Base-by-base conservation (phyloP, 75 land plant species). In the Picea sitchensis region DNA sequence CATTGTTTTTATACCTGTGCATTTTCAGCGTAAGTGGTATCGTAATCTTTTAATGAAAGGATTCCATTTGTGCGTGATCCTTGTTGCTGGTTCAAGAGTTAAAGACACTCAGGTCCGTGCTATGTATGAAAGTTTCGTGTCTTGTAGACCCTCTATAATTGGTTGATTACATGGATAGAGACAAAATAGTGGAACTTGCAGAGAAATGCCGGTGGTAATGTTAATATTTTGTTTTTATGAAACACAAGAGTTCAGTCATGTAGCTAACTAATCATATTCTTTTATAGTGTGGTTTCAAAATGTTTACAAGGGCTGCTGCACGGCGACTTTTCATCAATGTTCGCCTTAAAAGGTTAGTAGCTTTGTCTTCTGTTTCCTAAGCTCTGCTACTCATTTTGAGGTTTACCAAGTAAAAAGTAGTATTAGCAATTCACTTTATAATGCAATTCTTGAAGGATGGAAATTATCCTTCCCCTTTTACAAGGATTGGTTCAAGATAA, bases 11-110 rank as follows among this genome's bases (percentile, higher is more conserved):
- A 34, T 72, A n/a, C 23, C 13, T 44, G 4, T 71, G n/a, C 71
- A 51, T 78, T 14, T 78, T 77, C 96, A 98, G 98, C 87, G 99
- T 61, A 95, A 93, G 76, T 98, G 99, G 98, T 98, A 94, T 84
- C 88, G 99, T 36, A 98, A 98, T 77, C 84, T 98, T 64, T 81
- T 98, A 67, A 98, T 98, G 99, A 98, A 95, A 82, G 98, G 96
- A 32, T 98, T 98, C 79, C 99, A 98, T 86, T 59, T 93, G 63
- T 92, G 97, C 58, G 99, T 98, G 73, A 85, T 95, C 38, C 83
- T 95, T 67, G 84, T 93, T 88, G 99, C 98, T 83, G 98, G 98
- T 61, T 80, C 90, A 26, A 98, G 99, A 77, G 83, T 98, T 54
- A 88, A 94, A 47, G 99, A 98, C 80, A 95, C 99, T 44, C 98